A percentile compares a stretch with the other conserved stretches of the same genome.
phyloP scores from a whole-genome alignment of 805 yeast genomes.

The Wickerhamomyces queroliae region DNA sequence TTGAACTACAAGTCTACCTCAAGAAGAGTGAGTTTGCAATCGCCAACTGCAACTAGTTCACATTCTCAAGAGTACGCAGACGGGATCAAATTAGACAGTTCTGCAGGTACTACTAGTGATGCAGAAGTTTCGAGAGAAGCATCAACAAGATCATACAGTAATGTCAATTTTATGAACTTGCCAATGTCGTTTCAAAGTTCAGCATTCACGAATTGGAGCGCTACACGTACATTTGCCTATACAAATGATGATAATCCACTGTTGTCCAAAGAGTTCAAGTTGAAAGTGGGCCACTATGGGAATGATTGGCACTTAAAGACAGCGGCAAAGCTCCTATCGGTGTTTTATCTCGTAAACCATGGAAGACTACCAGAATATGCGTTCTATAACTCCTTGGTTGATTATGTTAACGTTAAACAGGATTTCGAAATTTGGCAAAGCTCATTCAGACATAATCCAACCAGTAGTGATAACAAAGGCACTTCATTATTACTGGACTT shows the following conservation, averaged over 20 bases:
- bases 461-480: background rate
- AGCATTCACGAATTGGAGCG: constrained; percentile 10
- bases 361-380: constrained; percentile 16
- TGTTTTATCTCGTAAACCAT: constrained; percentile 51
- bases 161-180: constrained; percentile 8
- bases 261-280: constrained; percentile 21
- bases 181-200: constrained; percentile 5
- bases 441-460: constrained; percentile 21
- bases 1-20: background rate
- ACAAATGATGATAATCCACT: background rate
- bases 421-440: constrained; percentile 85
- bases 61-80: constrained; percentile 6
- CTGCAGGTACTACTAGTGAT: constrained; percentile 4
- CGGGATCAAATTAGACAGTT: constrained; percentile 9
- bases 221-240: background rate
- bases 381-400: constrained; percentile 79
- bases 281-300: constrained; percentile 57
- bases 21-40: background rate
- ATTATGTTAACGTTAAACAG: constrained; percentile 64
- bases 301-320: constrained; percentile 77
- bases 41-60: constrained; percentile 4
- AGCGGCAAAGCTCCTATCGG: constrained; percentile 53
- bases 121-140: background rate
- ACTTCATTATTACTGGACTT: constrained; percentile 9
- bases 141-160: constrained; percentile 1